phyloP scores from a whole-genome alignment of 768 basidiomycete species.

The Cyclocybe aegerita region DNA sequence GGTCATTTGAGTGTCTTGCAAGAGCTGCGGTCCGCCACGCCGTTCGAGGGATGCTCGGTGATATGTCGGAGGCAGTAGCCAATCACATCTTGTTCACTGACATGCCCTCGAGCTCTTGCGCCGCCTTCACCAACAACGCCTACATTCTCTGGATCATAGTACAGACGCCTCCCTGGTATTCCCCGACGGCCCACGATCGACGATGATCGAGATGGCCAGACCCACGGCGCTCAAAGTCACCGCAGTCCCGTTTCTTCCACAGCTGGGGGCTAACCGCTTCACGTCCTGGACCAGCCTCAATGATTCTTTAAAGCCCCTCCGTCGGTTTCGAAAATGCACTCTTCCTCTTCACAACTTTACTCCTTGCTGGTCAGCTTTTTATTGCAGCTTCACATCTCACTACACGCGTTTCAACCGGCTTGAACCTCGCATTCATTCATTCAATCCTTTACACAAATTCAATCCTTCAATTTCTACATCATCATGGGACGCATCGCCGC shows the following conservation, averaged over 20 bases:
- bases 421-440: slow-evolving; percentile 16
- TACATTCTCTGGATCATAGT: no score
- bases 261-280: background rate
- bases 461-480: slow-evolving; percentile 14
- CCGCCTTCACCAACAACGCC: no score
- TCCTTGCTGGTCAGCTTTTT: background rate
- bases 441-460: slow-evolving; percentile 9
- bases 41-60: no score
- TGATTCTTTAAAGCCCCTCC: background rate
- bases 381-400: slow-evolving; percentile 2
- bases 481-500: slow-evolving; percentile 41
- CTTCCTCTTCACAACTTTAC: background rate
- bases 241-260: background rate
- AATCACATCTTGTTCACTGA: no score
- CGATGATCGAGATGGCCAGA: background rate
- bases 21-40: background rate
- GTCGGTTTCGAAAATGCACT: background rate
- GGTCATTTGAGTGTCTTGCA: slow-evolving; percentile 2
- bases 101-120: no score
- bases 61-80: no score
- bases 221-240: background rate
- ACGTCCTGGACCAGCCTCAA: background rate
- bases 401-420: slow-evolving; percentile 17
- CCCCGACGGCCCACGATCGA: no score
- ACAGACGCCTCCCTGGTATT: no score